A percentile compares a stretch with the other conserved stretches of the same genome.
phyloP scores from a whole-genome alignment of 2,329 filamentous ascomycete genomes.

The Phyllosticta citriasiana region DNA sequence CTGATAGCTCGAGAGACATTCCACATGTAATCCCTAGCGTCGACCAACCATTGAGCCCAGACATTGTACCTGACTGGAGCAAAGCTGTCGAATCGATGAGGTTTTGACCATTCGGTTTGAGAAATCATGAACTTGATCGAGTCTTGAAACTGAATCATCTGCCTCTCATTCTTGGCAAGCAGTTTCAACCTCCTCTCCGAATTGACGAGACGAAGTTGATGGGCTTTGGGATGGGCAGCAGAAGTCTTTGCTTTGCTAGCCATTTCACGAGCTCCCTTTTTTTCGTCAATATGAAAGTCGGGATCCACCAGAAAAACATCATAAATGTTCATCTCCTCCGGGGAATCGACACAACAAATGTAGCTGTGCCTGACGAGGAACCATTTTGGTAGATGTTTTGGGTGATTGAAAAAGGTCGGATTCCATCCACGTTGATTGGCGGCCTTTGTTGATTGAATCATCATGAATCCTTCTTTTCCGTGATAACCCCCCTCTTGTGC shows the following conservation, averaged over 20 bases:
- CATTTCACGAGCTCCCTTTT: constrained; percentile 49
- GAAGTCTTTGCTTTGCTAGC: constrained; percentile 55
- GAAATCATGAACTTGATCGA: constrained; percentile 80
- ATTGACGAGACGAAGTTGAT: constrained; percentile 79
- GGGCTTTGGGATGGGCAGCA: constrained; percentile 58
- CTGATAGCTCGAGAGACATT: constrained; percentile 93
- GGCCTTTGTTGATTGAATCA: constrained; percentile 85
- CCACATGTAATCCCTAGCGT: constrained; percentile 98
- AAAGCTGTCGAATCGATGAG: constrained; percentile 86
- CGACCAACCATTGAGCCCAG: constrained; percentile 92
- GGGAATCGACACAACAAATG: constrained; percentile 94
- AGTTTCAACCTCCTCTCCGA: constrained; percentile 88
- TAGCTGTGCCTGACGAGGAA: constrained; percentile 97
- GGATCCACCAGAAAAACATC: constrained; percentile 96
- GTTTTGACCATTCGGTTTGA: constrained; percentile 71
- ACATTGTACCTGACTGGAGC: constrained; percentile 79
- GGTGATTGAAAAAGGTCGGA: constrained; percentile 18
- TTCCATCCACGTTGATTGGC: constrained; percentile 76
- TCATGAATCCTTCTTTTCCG: constrained; percentile 89
- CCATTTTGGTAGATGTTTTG: constrained; percentile 86
- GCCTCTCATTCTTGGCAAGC: constrained; percentile 80
- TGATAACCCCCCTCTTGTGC: constrained; percentile 95
- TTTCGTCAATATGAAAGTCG: constrained; percentile 71
- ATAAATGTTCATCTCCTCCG: constrained; percentile 97
- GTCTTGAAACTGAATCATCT: constrained; percentile 85